Conservation (phyloP, 2,329 filamentous ascomycete species). For the Botrytis aclada region DNA sequence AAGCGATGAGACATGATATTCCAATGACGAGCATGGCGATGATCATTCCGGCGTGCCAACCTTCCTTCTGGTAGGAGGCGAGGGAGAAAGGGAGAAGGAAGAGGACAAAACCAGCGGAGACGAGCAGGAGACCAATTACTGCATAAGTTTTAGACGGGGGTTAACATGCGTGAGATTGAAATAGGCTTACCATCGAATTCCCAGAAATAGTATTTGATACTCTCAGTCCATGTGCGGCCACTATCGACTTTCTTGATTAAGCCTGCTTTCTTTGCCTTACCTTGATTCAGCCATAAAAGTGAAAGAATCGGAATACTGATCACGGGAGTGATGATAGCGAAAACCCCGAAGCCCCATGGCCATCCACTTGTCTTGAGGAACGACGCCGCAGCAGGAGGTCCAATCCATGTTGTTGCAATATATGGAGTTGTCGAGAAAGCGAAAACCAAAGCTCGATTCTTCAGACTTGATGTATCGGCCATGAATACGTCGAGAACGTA, state of each 20-base stretch:
- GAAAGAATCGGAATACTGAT: slow-evolving; percentile 60
- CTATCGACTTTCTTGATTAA: slow-evolving; percentile 43
- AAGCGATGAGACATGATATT: slow-evolving; percentile 51
- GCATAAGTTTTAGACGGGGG: background rate
- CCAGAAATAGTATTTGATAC: slow-evolving; percentile 51
- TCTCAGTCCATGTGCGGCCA: slow-evolving; percentile 47
- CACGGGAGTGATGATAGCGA: slow-evolving; percentile 61
- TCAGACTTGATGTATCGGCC: slow-evolving; percentile 63
- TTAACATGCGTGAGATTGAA: background rate
- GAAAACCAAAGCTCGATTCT: slow-evolving; percentile 53
- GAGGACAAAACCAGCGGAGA: slow-evolving; percentile 58
- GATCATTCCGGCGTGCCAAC: slow-evolving; percentile 33
- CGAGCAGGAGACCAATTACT: slow-evolving; percentile 57
- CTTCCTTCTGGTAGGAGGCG: slow-evolving; percentile 36
- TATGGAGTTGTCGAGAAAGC: slow-evolving; percentile 63
- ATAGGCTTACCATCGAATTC: slow-evolving; percentile 54
- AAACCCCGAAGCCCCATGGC: slow-evolving; percentile 67
- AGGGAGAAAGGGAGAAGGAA: slow-evolving; percentile 70
- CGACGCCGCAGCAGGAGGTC: slow-evolving; percentile 53
- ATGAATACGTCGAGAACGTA: slow-evolving; percentile 64
- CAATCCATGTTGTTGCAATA: slow-evolving; percentile 62
- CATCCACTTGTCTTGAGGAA: slow-evolving; percentile 56
- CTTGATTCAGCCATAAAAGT: slow-evolving; percentile 50
- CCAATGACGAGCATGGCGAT: slow-evolving; percentile 59
- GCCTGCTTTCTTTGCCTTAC: slow-evolving; percentile 55